Evolutionary conservation across 192 early-diverging fungal species (phyloP).

Genomic region (Coemansia guatemalensis): DNA sequence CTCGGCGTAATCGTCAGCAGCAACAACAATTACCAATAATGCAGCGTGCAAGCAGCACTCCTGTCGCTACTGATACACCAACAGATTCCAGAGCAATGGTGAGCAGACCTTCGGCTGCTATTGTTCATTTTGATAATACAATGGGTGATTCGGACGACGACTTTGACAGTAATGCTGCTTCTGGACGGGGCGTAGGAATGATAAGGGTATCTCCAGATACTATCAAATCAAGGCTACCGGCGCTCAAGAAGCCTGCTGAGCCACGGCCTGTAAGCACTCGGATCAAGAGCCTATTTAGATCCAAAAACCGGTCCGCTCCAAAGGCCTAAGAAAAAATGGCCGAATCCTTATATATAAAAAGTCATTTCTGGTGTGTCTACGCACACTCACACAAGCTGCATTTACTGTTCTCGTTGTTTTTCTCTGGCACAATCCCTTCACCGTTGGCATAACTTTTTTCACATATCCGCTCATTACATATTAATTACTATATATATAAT

Average conservation of each 20-base stretch:
- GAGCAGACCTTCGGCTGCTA: slow-evolving; percentile 14
- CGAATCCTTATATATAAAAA: background rate
- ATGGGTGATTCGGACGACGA: slow-evolving; percentile 6
- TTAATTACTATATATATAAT: slow-evolving; percentile 4
- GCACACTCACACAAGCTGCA: background rate
- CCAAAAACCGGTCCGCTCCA: slow-evolving; percentile 30
- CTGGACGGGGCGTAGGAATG: background rate
- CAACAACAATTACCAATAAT: slow-evolving; percentile 1
- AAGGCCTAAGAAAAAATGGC: slow-evolving; percentile 16
- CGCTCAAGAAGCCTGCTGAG: slow-evolving; percentile 26
- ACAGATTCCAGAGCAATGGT: background rate
- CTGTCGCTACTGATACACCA: background rate
- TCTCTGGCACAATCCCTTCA: slow-evolving; percentile 1
- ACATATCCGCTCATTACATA: slow-evolving; percentile 4
- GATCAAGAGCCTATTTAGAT: slow-evolving; percentile 39
- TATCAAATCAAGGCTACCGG: slow-evolving; percentile 31
- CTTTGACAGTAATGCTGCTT: background rate
- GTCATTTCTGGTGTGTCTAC: background rate
- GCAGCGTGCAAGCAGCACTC: slow-evolving; percentile 23
- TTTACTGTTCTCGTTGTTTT: background rate
- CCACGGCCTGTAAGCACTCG: slow-evolving; percentile 32
- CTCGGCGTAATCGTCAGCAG: background rate
- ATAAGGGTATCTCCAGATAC: slow-evolving; percentile 16
- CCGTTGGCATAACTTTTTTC: background rate
- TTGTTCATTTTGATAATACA: slow-evolving; percentile 20